These are phyloP conservation scores for Erythrophleum fordii DNA, from an alignment of 306 rosid species.

Conservation along the genomic window DNA sequence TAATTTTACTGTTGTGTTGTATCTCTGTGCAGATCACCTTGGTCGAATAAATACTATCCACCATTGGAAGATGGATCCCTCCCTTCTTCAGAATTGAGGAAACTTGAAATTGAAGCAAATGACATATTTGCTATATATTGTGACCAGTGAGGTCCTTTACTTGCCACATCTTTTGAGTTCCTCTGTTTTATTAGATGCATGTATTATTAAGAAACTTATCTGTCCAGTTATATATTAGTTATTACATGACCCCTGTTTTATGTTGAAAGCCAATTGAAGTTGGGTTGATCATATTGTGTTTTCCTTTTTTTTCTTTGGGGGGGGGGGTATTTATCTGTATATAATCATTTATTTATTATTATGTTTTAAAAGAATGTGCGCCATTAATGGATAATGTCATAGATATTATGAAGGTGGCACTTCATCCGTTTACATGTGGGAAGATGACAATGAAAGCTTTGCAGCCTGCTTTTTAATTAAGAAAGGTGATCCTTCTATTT, in stretches of 20 bases:
- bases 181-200: conserved; percentile 1
- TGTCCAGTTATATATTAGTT: neutral
- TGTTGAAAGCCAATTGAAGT: conserved; percentile 10
- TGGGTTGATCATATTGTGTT: conserved; percentile 20
- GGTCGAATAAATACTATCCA: conserved; percentile 95
- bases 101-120: conserved; percentile 94
- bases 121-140: conserved; percentile 91
- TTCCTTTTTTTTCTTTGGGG: too few species aligned
- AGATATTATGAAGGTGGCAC: conserved; percentile 99
- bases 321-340: conserved; percentile 12
- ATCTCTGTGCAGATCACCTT: conserved; percentile 77
- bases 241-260: conserved; percentile 5
- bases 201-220: conserved; percentile 23
- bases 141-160: conserved; percentile 99
- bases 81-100: conserved; percentile 80
- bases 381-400: conserved; percentile 58
- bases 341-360: conserved; percentile 15
- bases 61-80: conserved; percentile 82
- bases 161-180: conserved; percentile 64
- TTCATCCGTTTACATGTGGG: conserved; percentile 99
- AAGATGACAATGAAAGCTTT: conserved; percentile 88
- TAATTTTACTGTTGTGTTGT: conserved; percentile 1
- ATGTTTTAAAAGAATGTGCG: conserved; percentile 44
- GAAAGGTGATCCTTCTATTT: conserved; percentile 65
- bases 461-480: conserved; percentile 91